Evolutionary conservation across 257 asterid genomes (phyloP).

Genomic region (Ballota nigra): DNA sequence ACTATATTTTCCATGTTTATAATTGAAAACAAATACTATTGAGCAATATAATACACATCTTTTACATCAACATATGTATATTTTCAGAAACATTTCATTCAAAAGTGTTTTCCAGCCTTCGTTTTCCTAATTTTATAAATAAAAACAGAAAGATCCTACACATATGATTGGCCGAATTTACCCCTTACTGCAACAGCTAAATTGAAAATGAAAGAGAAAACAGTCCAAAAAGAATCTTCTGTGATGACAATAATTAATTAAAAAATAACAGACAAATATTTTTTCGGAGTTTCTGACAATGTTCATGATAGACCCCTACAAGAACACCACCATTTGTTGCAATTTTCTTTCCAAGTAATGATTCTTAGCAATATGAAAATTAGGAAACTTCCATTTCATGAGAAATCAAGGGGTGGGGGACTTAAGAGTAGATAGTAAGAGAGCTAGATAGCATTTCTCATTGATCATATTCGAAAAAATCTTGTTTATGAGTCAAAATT

Average conservation of each 20-base stretch:
- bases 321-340: not conserved
- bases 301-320: not conserved
- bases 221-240: not conserved
- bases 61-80: not conserved
- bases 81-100: not conserved
- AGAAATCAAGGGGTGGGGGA: not conserved
- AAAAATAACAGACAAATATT: not conserved
- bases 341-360: not conserved
- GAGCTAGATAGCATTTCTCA: not conserved
- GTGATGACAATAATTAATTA: not conserved
- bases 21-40: not conserved
- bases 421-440: not conserved
- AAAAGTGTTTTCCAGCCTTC: not conserved
- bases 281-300: conserved; percentile 9
- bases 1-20: not conserved
- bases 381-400: not conserved
- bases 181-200: not conserved
- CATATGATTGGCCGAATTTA: not conserved
- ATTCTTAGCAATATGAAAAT: conserved; percentile 1
- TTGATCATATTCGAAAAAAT: not conserved
- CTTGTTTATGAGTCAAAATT: not conserved
- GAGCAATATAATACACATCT: not conserved
- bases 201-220: not conserved
- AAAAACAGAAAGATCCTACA: not conserved
- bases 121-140: no score